These are phyloP conservation scores for Apiospora rasikravindrae DNA, from an alignment of 2,329 filamentous ascomycete genomes.

Conservation along the genomic window DNA sequence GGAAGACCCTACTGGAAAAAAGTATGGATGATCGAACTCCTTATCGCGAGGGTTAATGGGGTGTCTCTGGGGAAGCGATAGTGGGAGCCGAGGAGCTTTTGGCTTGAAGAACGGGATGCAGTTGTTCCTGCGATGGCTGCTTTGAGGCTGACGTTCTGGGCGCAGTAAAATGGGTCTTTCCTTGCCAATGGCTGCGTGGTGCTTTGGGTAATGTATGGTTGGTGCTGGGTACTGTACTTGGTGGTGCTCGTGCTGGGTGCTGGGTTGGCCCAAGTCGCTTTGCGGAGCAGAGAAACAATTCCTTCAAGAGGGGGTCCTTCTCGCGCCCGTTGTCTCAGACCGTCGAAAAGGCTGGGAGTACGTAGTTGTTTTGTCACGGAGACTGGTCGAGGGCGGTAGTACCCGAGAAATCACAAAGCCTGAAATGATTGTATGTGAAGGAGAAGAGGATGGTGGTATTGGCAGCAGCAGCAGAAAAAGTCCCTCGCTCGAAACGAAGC, in stretches of 20 bases:
- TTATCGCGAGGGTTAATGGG: conserved; percentile 21
- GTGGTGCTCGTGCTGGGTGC: conserved; percentile 2
- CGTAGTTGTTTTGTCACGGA: conserved; percentile 1
- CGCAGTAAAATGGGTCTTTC: conserved; percentile 15
- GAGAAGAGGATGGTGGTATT: background rate
- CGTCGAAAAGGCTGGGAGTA: conserved; percentile 10
- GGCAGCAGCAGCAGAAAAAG: background rate
- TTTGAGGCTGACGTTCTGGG: conserved; percentile 19
- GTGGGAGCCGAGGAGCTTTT: conserved; percentile 19
- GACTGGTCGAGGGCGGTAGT: conserved; percentile 4
- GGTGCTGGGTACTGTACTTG: background rate
- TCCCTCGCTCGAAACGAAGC: background rate
- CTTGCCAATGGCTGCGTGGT: conserved; percentile 7
- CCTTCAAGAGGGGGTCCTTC: conserved; percentile 2
- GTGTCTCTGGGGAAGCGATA: conserved; percentile 18
- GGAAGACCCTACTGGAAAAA: conserved; percentile 14
- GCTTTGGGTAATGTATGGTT: conserved; percentile 2
- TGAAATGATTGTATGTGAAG: conserved; percentile 11
- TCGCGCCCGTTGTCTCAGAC: conserved; percentile 15
- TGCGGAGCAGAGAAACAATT: conserved; percentile 17
- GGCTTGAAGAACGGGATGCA: conserved; percentile 19
- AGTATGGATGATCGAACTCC: conserved; percentile 24
- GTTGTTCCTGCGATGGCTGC: conserved; percentile 15
- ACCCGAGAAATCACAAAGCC: background rate
- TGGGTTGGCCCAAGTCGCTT: conserved; percentile 16